Conservation (phyloP, 768 basidiomycete species). For the Mycena crocata region DNA sequence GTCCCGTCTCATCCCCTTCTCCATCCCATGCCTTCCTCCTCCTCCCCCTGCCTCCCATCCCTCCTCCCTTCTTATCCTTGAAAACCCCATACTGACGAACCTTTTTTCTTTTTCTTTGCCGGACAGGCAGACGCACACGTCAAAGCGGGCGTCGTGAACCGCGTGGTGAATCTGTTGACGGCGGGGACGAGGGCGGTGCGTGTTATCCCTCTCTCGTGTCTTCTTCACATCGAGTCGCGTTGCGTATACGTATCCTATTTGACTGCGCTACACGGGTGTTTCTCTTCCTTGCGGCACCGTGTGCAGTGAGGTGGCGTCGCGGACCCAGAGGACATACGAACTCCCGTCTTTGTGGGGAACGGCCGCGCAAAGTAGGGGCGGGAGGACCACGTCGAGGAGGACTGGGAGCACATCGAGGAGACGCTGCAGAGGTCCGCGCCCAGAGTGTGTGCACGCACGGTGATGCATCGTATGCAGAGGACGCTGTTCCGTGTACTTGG, state of each 20-base stretch:
- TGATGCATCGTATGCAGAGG: no score
- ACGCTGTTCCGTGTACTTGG: no score
- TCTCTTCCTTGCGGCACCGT: background rate
- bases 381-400: no score
- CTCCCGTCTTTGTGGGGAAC: no score
- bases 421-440: no score
- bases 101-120: background rate
- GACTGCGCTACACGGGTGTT: no score
- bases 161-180: constrained; percentile 21
- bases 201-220: background rate
- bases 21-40: background rate
- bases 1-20: background rate
- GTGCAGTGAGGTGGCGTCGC: no score
- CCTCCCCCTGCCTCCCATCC: background rate
- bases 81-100: background rate
- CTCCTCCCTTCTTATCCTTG: background rate
- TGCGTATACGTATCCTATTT: no score
- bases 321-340: no score
- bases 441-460: no score
- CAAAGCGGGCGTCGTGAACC: constrained; percentile 25
- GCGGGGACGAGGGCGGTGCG: constrained; percentile 20
- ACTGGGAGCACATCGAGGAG: no score
- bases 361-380: no score
- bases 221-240: background rate
- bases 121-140: constrained; percentile 28